These are phyloP conservation scores for Stagonosporopsis chrysanthemi DNA, from an alignment of 2,329 filamentous ascomycete species.

Conservation along the genomic window DNA sequence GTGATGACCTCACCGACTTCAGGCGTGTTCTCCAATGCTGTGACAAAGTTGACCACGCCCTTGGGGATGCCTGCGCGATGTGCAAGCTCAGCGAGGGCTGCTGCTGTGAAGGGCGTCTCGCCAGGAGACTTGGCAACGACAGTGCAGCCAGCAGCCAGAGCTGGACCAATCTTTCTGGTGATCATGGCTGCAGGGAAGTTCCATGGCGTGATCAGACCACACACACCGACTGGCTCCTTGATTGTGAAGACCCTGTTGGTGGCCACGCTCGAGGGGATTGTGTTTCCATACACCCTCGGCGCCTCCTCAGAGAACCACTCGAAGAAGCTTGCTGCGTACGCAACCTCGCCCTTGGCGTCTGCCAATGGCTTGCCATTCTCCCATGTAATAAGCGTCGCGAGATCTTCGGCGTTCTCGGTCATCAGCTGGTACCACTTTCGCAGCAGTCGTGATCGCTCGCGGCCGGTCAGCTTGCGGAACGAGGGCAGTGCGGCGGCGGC, in stretches of 20 bases:
- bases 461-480: constrained; percentile 75
- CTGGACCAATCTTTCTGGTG: constrained; percentile 64
- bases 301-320: constrained; percentile 54
- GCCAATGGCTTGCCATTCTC: constrained; percentile 87
- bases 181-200: constrained; percentile 72
- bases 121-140: constrained; percentile 90
- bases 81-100: constrained; percentile 86
- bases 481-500: constrained; percentile 76
- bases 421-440: constrained; percentile 84
- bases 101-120: constrained; percentile 90
- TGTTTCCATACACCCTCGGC: constrained; percentile 64
- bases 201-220: constrained; percentile 85
- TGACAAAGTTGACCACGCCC: constrained; percentile 90
- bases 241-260: constrained; percentile 79
- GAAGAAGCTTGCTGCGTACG: constrained; percentile 51
- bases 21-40: constrained; percentile 78
- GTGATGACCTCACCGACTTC: constrained; percentile 81
- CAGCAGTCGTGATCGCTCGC: constrained; percentile 76
- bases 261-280: constrained; percentile 72
- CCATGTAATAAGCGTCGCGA: constrained; percentile 84
- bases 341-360: constrained; percentile 52
- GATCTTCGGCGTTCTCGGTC: constrained; percentile 78
- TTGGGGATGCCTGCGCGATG: constrained; percentile 87
- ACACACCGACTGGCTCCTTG: constrained; percentile 85
- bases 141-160: constrained; percentile 92